These are phyloP conservation scores for Dictyostelium citrinum DNA, from an alignment of 78 protist genomes.

Conservation along the genomic window DNA sequence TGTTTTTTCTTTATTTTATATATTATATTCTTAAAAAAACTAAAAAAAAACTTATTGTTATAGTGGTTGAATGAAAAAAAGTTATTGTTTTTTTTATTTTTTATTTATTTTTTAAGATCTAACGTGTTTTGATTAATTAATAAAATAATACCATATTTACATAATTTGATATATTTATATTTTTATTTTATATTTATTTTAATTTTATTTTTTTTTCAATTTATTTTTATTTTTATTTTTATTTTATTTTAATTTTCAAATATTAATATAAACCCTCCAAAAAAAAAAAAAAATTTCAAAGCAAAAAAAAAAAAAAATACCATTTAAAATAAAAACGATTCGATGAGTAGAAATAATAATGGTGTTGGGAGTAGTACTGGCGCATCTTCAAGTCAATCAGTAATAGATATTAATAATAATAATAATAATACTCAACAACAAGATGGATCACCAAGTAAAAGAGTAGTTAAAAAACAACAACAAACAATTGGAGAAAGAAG, in stretches of 20 bases:
- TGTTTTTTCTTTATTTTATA: too few species aligned
- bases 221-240: too few species aligned
- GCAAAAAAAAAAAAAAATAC: background rate
- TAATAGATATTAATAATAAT: too few species aligned
- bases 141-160: too few species aligned
- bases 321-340: background rate
- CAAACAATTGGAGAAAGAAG: constrained; percentile 46
- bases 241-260: too few species aligned
- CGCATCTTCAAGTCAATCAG: background rate
- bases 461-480: background rate
- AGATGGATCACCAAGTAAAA: background rate
- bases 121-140: too few species aligned
- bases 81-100: background rate
- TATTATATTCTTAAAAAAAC: background rate
- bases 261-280: too few species aligned
- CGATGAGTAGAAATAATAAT: background rate
- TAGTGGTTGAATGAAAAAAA: background rate
- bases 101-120: too few species aligned
- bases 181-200: too few species aligned
- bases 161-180: too few species aligned
- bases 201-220: too few species aligned
- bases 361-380: background rate
- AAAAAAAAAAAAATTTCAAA: background rate
- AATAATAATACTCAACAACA: background rate
- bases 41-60: background rate